Base-by-base conservation (phyloP, 345 rosid species). In the Brassica cretica region DNA sequence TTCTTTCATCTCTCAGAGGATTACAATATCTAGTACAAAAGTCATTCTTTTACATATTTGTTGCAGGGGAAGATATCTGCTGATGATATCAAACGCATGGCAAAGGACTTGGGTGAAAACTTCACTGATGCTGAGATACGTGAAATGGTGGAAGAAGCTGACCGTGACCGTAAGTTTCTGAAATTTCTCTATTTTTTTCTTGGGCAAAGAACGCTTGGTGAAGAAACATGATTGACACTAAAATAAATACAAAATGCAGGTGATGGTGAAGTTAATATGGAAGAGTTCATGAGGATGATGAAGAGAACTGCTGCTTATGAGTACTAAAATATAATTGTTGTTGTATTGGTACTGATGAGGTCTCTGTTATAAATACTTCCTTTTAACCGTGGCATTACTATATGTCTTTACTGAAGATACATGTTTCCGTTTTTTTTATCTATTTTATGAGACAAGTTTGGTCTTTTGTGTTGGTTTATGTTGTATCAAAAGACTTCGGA, bases 141-240 rank as follows among this genome's bases (percentile, higher is more conserved):
- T 14, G 98, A 93, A 78, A 93, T 96, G 98, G 85, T 93, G 41
- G 87, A 87, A 70, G 97, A 89, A 86, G 98, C 99, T 12, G 96
- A 96, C 74, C 81, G 84, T 33, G 91, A 90, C 84, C 85, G 97
- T 93, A 88, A 86, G 91, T 77, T 78, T 44, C n/a, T 7, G 8
- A 35, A 8, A 27, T 6, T 16, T 58, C 44, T 41, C 39, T 21
- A 44, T 27, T 1, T 46, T 2, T 44, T 2, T 44, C 72, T 44
- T 30, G 37, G 64, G 8, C 8, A 16, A 46, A 46, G 16, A 12
- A 10, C 15, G 61, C 15, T 67, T 74, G 35, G 63, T 69, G 37
- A 8, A 29, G 2, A 60, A 1, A 25, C 15, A 24, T 80, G 63
- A 69, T 64, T 8, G 3, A 24, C 18, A 33, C 18, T 15, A 25